Evolutionary conservation across 2,329 filamentous ascomycete species (phyloP).

Genomic region (Ploettnerulaceae sp.): DNA sequence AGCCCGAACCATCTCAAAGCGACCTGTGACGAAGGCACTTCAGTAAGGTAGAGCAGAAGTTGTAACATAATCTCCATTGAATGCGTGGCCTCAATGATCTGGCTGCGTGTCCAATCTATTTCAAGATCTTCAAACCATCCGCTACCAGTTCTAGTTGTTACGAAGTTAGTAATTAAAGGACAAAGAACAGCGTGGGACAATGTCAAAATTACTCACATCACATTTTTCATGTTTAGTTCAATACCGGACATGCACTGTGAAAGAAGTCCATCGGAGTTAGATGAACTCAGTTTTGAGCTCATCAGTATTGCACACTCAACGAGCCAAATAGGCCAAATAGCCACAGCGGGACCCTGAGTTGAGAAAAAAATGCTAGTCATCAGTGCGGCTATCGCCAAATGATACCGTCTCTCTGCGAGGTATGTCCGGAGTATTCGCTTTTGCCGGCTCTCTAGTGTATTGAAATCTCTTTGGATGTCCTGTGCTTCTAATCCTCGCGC

Average conservation of each 20-base stretch:
- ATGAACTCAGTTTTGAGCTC: background rate
- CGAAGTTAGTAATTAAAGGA: too few relatives aligned
- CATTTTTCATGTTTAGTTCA: conserved; percentile 43
- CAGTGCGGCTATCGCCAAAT: conserved; percentile 57
- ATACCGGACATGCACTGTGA: conserved; percentile 44
- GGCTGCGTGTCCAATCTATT: conserved; percentile 56
- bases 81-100: conserved; percentile 68
- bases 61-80: conserved; percentile 70
- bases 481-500: conserved; percentile 34
- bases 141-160: too few relatives aligned
- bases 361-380: conserved; percentile 36
- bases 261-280: background rate
- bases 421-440: conserved; percentile 67
- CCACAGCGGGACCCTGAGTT: conserved; percentile 16
- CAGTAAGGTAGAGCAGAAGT: conserved; percentile 53
- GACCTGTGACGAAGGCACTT: conserved; percentile 50
- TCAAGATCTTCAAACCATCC: conserved; percentile 44
- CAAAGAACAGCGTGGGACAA: too few relatives aligned
- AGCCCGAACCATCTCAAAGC: conserved; percentile 71
- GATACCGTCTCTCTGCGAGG: conserved; percentile 64
- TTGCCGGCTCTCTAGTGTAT: conserved; percentile 56
- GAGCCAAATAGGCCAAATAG: too few relatives aligned
- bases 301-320: too few relatives aligned
- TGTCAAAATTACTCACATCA: too few relatives aligned
- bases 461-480: conserved; percentile 53